Percentiles rank a stretch among this genome's conserved stretches.
Evolutionary conservation across 2,329 filamentous ascomycete genomes (phyloP).

Genomic region (Penicillium sp.): DNA sequence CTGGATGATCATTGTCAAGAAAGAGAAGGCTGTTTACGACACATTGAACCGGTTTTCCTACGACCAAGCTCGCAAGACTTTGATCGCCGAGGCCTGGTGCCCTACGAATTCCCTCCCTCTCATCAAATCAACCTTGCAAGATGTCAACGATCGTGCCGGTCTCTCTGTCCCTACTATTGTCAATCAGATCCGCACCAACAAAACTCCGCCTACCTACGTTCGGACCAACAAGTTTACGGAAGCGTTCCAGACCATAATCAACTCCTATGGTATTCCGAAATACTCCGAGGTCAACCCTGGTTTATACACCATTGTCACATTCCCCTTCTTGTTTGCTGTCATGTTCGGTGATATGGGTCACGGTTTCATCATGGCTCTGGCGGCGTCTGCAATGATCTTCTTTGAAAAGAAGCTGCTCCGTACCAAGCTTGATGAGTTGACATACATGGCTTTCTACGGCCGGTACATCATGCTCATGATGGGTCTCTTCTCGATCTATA

Average conservation of each 20-base stretch:
- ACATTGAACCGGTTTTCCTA: conserved; percentile 96
- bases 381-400: conserved; percentile 90
- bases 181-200: conserved; percentile 95
- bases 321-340: conserved; percentile 81
- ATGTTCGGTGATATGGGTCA: conserved; percentile 99
- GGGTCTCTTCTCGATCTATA: conserved; percentile 96
- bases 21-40: conserved; percentile 97
- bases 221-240: conserved; percentile 99
- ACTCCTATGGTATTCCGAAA: conserved; percentile 96
- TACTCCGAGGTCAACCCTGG: conserved; percentile 97
- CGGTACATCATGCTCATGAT: conserved; percentile 99
- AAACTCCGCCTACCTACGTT: conserved; percentile 94
- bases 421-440: conserved; percentile 95
- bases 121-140: conserved; percentile 90
- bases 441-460: conserved; percentile 98
- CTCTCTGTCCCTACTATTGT: conserved; percentile 98
- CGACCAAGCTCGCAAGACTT: conserved; percentile 88
- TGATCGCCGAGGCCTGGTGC: conserved; percentile 97
- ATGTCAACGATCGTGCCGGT: conserved; percentile 94
- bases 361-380: conserved; percentile 81
- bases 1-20: conserved; percentile 97
- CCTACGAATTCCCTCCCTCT: conserved; percentile 86
- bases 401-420: conserved; percentile 80
- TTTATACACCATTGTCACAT: conserved; percentile 99
- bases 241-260: conserved; percentile 98